Conservation (phyloP, 768 basidiomycete species). For the Filobasidium floriforme region DNA sequence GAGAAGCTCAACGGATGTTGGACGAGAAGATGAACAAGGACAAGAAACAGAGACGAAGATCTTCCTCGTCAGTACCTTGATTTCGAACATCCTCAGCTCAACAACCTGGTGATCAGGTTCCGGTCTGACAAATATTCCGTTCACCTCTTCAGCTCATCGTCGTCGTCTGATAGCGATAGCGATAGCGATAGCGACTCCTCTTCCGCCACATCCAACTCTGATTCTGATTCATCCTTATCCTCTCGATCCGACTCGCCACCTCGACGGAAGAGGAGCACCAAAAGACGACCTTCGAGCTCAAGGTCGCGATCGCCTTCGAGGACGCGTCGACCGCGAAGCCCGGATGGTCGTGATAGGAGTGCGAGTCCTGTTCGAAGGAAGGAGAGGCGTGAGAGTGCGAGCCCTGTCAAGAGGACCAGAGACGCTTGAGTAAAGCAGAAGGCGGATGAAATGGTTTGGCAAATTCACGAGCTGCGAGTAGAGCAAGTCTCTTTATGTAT, state of each 20-base stretch:
- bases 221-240: conserved; percentile 4
- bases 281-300: background rate
- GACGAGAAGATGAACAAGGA: conserved; percentile 1
- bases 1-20: conserved; percentile 24
- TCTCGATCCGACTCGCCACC: conserved; percentile 8
- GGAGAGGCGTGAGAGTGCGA: too few relatives aligned
- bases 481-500: too few relatives aligned
- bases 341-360: too few relatives aligned
- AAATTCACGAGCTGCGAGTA: too few relatives aligned
- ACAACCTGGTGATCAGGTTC: background rate
- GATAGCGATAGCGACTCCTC: background rate
- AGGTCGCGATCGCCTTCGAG: background rate
- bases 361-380: too few relatives aligned
- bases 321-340: background rate
- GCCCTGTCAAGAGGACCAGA: too few relatives aligned
- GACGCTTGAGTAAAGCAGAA: too few relatives aligned
- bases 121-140: background rate
- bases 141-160: background rate
- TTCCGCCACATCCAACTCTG: conserved; percentile 8
- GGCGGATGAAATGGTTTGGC: too few relatives aligned
- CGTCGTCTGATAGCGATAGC: conserved; percentile 9
- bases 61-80: conserved; percentile 2
- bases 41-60: background rate
- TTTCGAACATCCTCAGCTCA: background rate
- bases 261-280: background rate